phyloP scores from a whole-genome alignment of 805 yeast species.

The Candida coleopterorum region DNA sequence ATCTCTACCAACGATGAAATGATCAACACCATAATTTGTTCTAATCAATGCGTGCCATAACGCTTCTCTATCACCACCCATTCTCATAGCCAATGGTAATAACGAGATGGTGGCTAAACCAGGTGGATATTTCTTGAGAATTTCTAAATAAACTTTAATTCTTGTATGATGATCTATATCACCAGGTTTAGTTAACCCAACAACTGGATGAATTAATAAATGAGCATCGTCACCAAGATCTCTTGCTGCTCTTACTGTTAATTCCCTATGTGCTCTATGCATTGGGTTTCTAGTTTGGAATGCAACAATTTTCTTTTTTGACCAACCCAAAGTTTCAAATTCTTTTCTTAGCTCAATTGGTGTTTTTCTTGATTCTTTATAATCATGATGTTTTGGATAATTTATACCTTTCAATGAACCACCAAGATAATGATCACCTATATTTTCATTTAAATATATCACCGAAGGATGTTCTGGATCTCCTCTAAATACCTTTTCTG shows the following conservation, averaged over 20 bases:
- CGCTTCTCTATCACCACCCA: constrained; percentile 99
- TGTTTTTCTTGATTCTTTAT: constrained; percentile 79
- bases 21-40: constrained; percentile 94
- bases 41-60: constrained; percentile 97
- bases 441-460: constrained; percentile 62
- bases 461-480: constrained; percentile 97
- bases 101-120: constrained; percentile 89
- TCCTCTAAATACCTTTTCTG: constrained; percentile 85
- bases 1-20: constrained; percentile 96
- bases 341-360: constrained; percentile 88
- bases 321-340: constrained; percentile 79
- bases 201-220: constrained; percentile 92
- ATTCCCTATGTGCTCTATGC: constrained; percentile 97
- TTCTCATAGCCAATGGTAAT: constrained; percentile 95
- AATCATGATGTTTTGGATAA: constrained; percentile 86
- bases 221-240: constrained; percentile 72
- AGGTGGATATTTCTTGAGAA: constrained; percentile 87
- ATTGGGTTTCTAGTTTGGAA: constrained; percentile 98
- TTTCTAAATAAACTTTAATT: constrained; percentile 90
- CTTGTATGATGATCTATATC: constrained; percentile 97
- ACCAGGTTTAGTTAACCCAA: constrained; percentile 95
- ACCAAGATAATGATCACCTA: constrained; percentile 84
- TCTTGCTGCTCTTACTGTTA: constrained; percentile 95
- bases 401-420: constrained; percentile 81
- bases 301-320: constrained; percentile 71